phyloP scores from a whole-genome alignment of 352 stramenopile genomes.

The Phytophthora kernoviae region DNA sequence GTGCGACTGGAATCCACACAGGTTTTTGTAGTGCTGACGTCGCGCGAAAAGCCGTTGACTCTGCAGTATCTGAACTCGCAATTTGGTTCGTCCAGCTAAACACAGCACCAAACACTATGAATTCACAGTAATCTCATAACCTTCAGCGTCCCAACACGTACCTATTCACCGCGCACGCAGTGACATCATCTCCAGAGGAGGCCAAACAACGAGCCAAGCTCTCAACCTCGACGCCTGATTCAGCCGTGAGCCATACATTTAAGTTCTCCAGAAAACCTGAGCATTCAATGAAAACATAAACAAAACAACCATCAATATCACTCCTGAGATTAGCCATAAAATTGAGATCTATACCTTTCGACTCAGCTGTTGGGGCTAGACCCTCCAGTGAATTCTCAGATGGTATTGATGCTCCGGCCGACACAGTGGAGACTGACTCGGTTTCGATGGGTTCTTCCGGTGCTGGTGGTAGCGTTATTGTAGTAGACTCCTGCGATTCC shows the following conservation, averaged over 20 bases:
- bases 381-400: neutral
- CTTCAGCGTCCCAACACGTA: conserved; percentile 16
- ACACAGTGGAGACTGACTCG: neutral
- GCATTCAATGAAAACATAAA: neutral
- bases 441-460: conserved; percentile 2
- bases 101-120: neutral
- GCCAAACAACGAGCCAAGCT: conserved; percentile 36
- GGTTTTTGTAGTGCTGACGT: conserved; percentile 25
- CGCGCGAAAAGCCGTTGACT: conserved; percentile 13
- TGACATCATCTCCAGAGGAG: conserved; percentile 24
- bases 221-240: conserved; percentile 58
- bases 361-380: conserved; percentile 1
- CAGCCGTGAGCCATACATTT: conserved; percentile 52
- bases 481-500: conserved; percentile 7
- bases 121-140: neutral
- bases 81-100: conserved; percentile 49
- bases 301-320: neutral
- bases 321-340: neutral
- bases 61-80: conserved; percentile 15
- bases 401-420: neutral
- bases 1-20: conserved; percentile 31
- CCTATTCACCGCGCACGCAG: conserved; percentile 48
- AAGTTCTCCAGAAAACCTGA: conserved; percentile 42
- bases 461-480: conserved; percentile 6
- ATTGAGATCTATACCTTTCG: conserved; percentile 12